Conservation (phyloP, 768 basidiomycete species). For the Phlebiopsis flavidoalba region DNA sequence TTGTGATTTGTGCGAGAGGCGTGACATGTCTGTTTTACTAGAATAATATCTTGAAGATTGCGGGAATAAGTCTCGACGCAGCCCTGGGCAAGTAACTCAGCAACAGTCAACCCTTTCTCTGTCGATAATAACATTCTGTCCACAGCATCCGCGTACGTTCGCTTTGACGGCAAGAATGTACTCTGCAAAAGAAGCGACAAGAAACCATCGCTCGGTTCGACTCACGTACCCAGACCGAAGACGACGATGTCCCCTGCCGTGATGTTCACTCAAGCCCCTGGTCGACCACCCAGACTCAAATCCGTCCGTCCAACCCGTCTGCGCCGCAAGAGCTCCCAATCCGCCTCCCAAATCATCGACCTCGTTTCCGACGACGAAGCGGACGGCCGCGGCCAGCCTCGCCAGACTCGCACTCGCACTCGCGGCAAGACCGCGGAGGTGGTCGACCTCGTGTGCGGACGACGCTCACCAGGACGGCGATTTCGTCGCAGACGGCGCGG, state of each 20-base stretch:
- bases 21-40: too few relatives aligned
- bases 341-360: background rate
- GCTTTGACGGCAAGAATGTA: slow-evolving; percentile 87
- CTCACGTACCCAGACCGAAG: slow-evolving; percentile 60
- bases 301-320: slow-evolving; percentile 7
- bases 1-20: too few relatives aligned
- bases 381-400: background rate
- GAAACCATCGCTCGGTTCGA: slow-evolving; percentile 72
- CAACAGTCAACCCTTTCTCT: too few relatives aligned
- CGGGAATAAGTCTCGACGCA: too few relatives aligned
- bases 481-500: slow-evolving; percentile 16
- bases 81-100: too few relatives aligned
- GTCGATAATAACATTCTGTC: too few relatives aligned
- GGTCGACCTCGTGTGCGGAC: background rate
- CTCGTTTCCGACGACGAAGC: slow-evolving; percentile 5
- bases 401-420: background rate
- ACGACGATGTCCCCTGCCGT: slow-evolving; percentile 16
- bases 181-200: slow-evolving; percentile 69
- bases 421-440: background rate
- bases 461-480: slow-evolving; percentile 13
- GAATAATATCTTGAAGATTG: too few relatives aligned
- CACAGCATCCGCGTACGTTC: slow-evolving; percentile 66
- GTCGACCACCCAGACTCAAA: slow-evolving; percentile 11
- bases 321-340: background rate
- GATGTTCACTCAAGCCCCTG: background rate